These are phyloP conservation scores for Fusarium keratoplasticum DNA, from an alignment of 2,329 filamentous ascomycete species.

Conservation along the genomic window DNA sequence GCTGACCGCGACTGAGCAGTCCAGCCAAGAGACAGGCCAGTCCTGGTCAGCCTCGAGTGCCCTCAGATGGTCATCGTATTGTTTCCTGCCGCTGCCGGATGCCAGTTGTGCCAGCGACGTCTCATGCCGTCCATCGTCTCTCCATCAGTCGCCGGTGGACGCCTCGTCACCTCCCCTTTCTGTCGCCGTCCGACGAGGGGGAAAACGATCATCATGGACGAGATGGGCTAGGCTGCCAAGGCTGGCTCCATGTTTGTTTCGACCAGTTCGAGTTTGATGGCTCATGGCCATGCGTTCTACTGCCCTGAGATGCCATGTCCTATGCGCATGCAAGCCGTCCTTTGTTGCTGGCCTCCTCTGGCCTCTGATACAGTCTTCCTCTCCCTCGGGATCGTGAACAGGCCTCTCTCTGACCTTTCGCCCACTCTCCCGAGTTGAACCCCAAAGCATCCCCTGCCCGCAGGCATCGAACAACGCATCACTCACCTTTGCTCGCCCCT, in stretches of 20 bases:
- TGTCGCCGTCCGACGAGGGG: slow-evolving; percentile 19
- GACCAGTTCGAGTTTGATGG: slow-evolving; percentile 17
- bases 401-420: slow-evolving; percentile 43
- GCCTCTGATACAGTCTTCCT: slow-evolving; percentile 37
- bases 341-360: slow-evolving; percentile 20
- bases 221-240: slow-evolving; percentile 19
- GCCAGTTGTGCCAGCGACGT: slow-evolving; percentile 29
- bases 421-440: slow-evolving; percentile 33
- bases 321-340: slow-evolving; percentile 30
- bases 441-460: slow-evolving; percentile 27
- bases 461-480: slow-evolving; percentile 36
- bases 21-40: slow-evolving; percentile 30
- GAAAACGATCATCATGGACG: slow-evolving; percentile 22
- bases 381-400: slow-evolving; percentile 44
- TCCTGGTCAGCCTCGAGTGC: slow-evolving; percentile 38
- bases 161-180: slow-evolving; percentile 34
- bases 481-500: slow-evolving; percentile 24
- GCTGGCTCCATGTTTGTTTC: slow-evolving; percentile 27
- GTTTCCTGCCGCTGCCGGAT: slow-evolving; percentile 20
- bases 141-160: slow-evolving; percentile 39
- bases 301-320: slow-evolving; percentile 16
- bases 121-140: slow-evolving; percentile 25
- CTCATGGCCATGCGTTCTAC: slow-evolving; percentile 12
- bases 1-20: slow-evolving; percentile 21
- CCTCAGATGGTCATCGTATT: slow-evolving; percentile 41